These are phyloP conservation scores for Tardiomyces depauwii DNA, from an alignment of 1,139 yeast genomes.

Conservation along the genomic window DNA sequence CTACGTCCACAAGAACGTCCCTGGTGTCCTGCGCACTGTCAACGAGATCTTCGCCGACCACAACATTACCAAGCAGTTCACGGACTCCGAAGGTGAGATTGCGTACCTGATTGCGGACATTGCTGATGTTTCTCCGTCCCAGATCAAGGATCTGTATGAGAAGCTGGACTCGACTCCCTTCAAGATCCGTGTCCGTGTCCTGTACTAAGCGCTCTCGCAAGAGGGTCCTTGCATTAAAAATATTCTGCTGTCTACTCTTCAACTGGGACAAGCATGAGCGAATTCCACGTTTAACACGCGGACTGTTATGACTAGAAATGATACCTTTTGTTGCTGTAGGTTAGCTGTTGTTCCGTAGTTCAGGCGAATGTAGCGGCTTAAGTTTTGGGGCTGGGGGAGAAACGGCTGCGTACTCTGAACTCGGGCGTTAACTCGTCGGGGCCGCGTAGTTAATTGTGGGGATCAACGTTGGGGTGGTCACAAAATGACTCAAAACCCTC, in stretches of 20 bases:
- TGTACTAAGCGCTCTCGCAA: slow-evolving; percentile 42
- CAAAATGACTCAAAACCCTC: neutral
- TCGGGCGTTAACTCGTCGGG: too few species aligned
- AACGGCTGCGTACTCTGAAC: too few species aligned
- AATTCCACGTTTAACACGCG: neutral
- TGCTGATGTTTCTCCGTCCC: slow-evolving; percentile 70
- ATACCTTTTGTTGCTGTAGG: neutral
- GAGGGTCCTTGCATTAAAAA: neutral
- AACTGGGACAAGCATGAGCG: neutral
- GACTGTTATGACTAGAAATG: neutral
- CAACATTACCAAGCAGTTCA: slow-evolving; percentile 94
- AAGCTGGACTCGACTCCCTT: slow-evolving; percentile 84
- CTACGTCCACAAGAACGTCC: slow-evolving; percentile 95
- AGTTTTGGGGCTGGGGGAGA: too few species aligned
- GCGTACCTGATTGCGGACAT: slow-evolving; percentile 99
- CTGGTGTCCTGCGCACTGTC: slow-evolving; percentile 97
- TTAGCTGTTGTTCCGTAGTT: too few species aligned
- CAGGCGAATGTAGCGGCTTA: too few species aligned
- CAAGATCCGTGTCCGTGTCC: slow-evolving; percentile 82
- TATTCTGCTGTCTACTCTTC: neutral
- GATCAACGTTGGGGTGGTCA: neutral
- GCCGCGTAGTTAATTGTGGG: too few species aligned
- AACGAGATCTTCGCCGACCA: slow-evolving; percentile 91
- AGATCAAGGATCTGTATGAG: slow-evolving; percentile 75
- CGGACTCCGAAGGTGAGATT: slow-evolving; percentile 91